Evolutionary conservation across 345 rosid species (phyloP), one percentile per base, ranked within the genome.

Genomic region (Physaria fendleri): DNA sequence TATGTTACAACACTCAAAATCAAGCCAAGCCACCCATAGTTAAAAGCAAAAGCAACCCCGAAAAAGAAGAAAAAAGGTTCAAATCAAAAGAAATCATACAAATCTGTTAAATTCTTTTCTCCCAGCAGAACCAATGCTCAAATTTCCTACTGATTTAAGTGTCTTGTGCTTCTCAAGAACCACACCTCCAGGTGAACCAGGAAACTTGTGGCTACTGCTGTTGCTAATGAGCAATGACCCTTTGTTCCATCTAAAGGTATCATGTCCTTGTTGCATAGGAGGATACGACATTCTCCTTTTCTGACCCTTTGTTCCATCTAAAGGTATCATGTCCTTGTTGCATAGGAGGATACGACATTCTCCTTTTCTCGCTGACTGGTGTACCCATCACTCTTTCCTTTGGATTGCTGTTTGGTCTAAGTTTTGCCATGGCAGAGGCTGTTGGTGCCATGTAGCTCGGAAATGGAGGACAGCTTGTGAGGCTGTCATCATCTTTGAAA

Each of bases 381-480:
- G 99, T 87, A 32, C 81, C 91, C 1, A 78, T 83, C 34, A 74
- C 71, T 68, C 88, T 78, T 74, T 89, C 99, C 70, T 71, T 87
- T 0, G 91, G 95, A 48, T 87, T 89, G 28, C 95, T 89, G 67
- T 20, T 87, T 37, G 91, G 79, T 64, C 97, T 82, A 12, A 22
- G 81, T 41, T 87, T 94, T 9, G 96, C 99, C 52, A 79, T 87
- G 13, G 99, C 80, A 1, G 99, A 90, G n/a, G 62, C 82, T 0
- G 96, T 93, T 0, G 97, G 92, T 42, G 66, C 69, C 99, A 94
- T 89, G 82, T 94, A 94, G 81, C 75, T 87, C 0, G 97, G 99
- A 64, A 85, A 90, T 0, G 99, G 88, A 0, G 97, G 97, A 83
- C 97, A 94, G 72, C 97, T 94, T 7, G 66, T 81, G 59, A 94